These are phyloP conservation scores for Hydnomerulius pinastri DNA, from an alignment of 768 basidiomycete genomes.

Conservation along the genomic window DNA sequence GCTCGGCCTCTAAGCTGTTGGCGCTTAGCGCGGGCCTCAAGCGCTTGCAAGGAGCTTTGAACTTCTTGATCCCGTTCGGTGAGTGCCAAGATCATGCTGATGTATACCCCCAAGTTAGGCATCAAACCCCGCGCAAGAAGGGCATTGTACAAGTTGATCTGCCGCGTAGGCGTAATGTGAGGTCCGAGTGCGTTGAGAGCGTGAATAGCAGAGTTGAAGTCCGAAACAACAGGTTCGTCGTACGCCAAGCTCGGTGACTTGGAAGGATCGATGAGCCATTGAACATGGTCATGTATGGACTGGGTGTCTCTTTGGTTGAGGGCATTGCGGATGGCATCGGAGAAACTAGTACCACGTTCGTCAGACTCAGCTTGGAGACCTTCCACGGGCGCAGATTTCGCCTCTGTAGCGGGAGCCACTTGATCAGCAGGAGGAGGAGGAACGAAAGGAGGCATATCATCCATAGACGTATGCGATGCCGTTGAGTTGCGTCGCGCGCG, in stretches of 20 bases:
- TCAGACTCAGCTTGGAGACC: slow-evolving; percentile 24
- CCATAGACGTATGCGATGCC: slow-evolving; percentile 30
- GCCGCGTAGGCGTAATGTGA: slow-evolving; percentile 49
- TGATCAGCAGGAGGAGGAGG: slow-evolving; percentile 13
- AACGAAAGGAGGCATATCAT: slow-evolving; percentile 20
- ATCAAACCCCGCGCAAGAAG: slow-evolving; percentile 62
- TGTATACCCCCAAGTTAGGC: slow-evolving; percentile 67
- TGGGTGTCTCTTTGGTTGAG: slow-evolving; percentile 9
- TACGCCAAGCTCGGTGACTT: slow-evolving; percentile 29
- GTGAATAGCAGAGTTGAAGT: slow-evolving; percentile 64
- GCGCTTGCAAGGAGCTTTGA: slow-evolving; percentile 40
- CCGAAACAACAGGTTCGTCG: slow-evolving; percentile 41
- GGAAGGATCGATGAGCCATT: slow-evolving; percentile 36
- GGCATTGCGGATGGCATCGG: slow-evolving; percentile 20
- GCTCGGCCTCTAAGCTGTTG: slow-evolving; percentile 29
- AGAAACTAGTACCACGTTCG: slow-evolving; percentile 13
- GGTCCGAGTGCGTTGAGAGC: slow-evolving; percentile 44
- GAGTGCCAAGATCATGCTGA: slow-evolving; percentile 59
- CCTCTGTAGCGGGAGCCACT: slow-evolving; percentile 1
- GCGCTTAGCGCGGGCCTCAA: slow-evolving; percentile 46
- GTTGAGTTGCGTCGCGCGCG: slow-evolving; percentile 53
- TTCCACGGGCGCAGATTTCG: slow-evolving; percentile 21
- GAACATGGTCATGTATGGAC: slow-evolving; percentile 15
- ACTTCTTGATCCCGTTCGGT: slow-evolving; percentile 71
- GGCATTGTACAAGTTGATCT: slow-evolving; percentile 71